Evolutionary conservation across 106 monocot genomes (phyloP).

Genomic region (Chionographis japonica): DNA sequence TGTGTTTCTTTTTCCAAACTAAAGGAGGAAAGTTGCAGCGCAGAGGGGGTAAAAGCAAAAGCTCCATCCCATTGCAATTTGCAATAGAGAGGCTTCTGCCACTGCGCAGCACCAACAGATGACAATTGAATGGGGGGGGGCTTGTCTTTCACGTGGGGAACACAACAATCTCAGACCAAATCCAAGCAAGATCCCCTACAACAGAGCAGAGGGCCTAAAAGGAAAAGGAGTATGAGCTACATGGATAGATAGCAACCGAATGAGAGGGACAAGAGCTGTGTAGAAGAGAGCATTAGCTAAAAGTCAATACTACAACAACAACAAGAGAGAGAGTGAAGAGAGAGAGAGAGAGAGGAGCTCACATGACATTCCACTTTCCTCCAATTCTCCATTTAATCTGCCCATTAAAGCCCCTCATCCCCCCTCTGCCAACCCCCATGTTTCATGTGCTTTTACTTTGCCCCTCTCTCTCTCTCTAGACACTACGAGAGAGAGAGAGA

Average conservation of each 20-base stretch:
- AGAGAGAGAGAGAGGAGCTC: background rate
- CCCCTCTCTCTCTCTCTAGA: background rate
- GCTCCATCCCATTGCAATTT: background rate
- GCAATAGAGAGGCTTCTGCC: background rate
- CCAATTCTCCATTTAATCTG: conserved; percentile 27
- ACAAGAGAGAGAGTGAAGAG: background rate
- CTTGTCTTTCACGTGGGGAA: conserved; percentile 52
- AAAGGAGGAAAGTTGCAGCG: conserved; percentile 1
- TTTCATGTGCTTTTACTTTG: conserved; percentile 19
- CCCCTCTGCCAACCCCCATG: conserved; percentile 13
- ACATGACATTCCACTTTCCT: conserved; percentile 36
- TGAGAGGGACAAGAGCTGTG: conserved; percentile 38
- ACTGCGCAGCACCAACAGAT: conserved; percentile 2
- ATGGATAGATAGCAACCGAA: conserved; percentile 31
- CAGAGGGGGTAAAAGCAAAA: conserved; percentile 3
- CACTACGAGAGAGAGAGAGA: too few relatives aligned
- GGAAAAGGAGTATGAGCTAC: conserved; percentile 22
- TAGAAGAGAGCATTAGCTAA: conserved; percentile 26
- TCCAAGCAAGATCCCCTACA: conserved; percentile 46
- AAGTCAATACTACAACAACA: conserved; percentile 7
- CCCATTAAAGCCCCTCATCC: conserved; percentile 21
- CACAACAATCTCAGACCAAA: conserved; percentile 50
- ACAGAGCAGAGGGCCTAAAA: conserved; percentile 37
- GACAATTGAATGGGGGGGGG: conserved; percentile 28
- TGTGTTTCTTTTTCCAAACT: conserved; percentile 1